A percentile compares a stretch with the other conserved stretches of the same genome.
phyloP scores from a whole-genome alignment of 768 basidiomycete species.

The Psilocybe tampanensis region DNA sequence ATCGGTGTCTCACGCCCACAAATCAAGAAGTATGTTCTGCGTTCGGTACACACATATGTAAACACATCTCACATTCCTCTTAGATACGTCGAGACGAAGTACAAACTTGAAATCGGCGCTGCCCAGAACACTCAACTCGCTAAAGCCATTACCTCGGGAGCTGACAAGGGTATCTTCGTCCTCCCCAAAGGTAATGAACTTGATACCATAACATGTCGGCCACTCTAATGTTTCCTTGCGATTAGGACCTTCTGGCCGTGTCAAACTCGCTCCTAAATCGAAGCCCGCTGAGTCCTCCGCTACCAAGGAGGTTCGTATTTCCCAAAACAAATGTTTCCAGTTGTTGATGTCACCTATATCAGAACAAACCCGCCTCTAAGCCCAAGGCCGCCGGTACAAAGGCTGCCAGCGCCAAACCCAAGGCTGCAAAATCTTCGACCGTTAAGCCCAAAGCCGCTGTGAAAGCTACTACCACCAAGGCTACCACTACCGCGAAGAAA shows the following conservation, averaged over 20 bases:
- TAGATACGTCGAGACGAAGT: slow-evolving; percentile 84
- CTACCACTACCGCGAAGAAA: slow-evolving; percentile 26
- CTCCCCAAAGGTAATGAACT: slow-evolving; percentile 79
- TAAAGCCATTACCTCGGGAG: slow-evolving; percentile 79
- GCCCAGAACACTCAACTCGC: slow-evolving; percentile 80
- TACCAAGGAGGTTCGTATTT: slow-evolving; percentile 38
- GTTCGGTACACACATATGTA: not conserved
- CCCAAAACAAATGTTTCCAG: not conserved
- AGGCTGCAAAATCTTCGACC: slow-evolving; percentile 34
- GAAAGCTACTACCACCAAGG: slow-evolving; percentile 28
- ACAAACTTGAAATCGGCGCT: slow-evolving; percentile 78
- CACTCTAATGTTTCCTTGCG: slow-evolving; percentile 1
- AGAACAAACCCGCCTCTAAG: slow-evolving; percentile 37
- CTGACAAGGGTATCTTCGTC: slow-evolving; percentile 79
- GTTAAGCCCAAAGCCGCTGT: slow-evolving; percentile 20
- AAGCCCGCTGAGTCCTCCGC: slow-evolving; percentile 38
- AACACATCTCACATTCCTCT: slow-evolving; percentile 15
- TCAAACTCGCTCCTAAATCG: slow-evolving; percentile 66
- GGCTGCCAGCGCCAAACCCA: slow-evolving; percentile 31
- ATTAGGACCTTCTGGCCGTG: slow-evolving; percentile 67
- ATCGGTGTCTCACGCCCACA: slow-evolving; percentile 85
- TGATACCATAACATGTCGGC: not conserved
- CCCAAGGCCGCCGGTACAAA: slow-evolving; percentile 28
- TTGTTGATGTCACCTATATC: not conserved
- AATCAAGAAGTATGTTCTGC: slow-evolving; percentile 81